phyloP scores from a whole-genome alignment of 2,329 filamentous ascomycete genomes.

The Coniochaeta sp. region DNA sequence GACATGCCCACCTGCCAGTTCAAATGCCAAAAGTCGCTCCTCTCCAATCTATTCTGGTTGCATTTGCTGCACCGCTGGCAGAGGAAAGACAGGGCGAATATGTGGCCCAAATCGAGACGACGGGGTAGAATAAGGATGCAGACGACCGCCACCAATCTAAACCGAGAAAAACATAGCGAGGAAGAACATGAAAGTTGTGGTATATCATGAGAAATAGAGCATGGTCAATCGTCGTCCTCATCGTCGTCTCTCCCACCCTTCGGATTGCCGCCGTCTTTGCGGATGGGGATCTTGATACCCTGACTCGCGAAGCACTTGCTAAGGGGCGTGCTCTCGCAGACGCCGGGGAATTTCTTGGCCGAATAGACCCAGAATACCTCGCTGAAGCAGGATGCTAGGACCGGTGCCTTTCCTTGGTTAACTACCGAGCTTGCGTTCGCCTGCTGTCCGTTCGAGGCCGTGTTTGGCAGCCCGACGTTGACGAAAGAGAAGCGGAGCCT shows the following conservation, averaged over 20 bases:
- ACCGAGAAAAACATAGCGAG: neutral
- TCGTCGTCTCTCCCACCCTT: constrained; percentile 43
- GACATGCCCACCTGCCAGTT: neutral
- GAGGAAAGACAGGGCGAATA: neutral
- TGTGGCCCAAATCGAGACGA: neutral
- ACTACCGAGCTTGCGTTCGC: constrained; percentile 39
- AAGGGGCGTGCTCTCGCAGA: constrained; percentile 84
- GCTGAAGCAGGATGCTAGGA: constrained; percentile 80
- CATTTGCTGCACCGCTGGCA: neutral
- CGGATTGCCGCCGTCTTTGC: constrained; percentile 64
- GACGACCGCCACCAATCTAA: neutral
- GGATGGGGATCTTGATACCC: constrained; percentile 93
- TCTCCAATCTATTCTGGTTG: neutral
- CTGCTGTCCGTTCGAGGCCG: constrained; percentile 24
- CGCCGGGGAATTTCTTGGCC: constrained; percentile 96
- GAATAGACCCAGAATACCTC: constrained; percentile 90
- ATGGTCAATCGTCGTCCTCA: constrained; percentile 36
- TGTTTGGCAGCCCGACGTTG: constrained; percentile 59
- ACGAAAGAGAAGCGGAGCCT: constrained; percentile 70
- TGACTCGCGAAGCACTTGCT: constrained; percentile 92
- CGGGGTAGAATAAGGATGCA: neutral
- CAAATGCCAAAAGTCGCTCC: neutral
- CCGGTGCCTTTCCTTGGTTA: constrained; percentile 69
- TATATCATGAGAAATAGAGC: neutral
- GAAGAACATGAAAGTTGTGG: neutral